Conservation (phyloP, 371 early-diverging fungal genomes). For the Massospora cicadina region DNA sequence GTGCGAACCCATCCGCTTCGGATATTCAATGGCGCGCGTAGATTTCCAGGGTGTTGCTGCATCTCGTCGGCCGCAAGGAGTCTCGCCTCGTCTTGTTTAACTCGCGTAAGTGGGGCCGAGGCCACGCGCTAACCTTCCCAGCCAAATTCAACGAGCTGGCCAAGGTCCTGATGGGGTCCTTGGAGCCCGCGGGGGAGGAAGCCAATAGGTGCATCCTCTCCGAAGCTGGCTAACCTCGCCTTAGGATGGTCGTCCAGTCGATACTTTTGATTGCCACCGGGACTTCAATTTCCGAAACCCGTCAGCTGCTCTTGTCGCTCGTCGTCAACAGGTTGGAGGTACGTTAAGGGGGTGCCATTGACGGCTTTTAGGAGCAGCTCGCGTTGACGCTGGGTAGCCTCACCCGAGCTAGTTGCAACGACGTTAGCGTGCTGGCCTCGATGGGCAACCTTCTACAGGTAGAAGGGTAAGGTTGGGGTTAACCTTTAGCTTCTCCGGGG, state of each 20-base stretch:
- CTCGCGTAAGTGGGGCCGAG: neutral
- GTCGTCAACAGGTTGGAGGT: neutral
- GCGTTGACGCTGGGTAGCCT: neutral
- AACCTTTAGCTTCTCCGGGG: neutral
- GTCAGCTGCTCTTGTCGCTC: neutral
- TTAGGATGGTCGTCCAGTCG: neutral
- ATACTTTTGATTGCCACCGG: conserved; percentile 3
- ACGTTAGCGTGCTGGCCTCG: neutral
- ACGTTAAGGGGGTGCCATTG: neutral
- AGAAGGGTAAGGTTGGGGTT: neutral
- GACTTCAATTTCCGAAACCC: neutral
- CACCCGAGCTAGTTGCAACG: neutral
- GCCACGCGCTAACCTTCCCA: neutral
- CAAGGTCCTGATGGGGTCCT: neutral
- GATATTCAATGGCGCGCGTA: too few species aligned
- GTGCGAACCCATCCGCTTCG: neutral
- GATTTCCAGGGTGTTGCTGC: neutral
- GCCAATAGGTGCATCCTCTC: neutral
- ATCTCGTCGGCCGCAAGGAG: neutral
- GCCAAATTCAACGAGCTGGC: neutral
- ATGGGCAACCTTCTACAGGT: neutral
- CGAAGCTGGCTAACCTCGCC: neutral
- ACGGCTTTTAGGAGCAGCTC: neutral
- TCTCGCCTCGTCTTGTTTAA: conserved; percentile 2
- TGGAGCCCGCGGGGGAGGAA: neutral